A percentile compares a stretch with the other conserved stretches of the same genome.
These are phyloP conservation scores for Serendipita sp. DNA, from an alignment of 768 basidiomycete species.

Conservation along the genomic window DNA sequence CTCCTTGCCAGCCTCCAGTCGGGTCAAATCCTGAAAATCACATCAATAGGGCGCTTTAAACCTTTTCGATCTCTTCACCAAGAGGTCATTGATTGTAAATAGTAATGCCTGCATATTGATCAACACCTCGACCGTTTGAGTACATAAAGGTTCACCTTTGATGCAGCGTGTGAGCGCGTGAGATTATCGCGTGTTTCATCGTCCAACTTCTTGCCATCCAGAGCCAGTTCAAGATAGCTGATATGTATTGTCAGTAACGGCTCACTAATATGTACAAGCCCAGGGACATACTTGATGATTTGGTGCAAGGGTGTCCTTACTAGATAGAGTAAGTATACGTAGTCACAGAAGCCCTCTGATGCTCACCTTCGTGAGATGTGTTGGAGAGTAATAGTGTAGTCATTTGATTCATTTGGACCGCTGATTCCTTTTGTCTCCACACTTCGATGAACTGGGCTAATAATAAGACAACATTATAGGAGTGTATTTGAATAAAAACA, in stretches of 20 bases:
- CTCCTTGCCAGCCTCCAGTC: constrained; percentile 57
- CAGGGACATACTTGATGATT: constrained; percentile 49
- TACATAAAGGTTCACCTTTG: constrained; percentile 30
- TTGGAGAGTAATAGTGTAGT: constrained; percentile 63
- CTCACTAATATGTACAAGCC: background rate
- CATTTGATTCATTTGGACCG: constrained; percentile 50
- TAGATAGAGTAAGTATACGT: constrained; percentile 13
- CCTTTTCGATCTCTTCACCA: constrained; percentile 23
- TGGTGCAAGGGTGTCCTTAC: constrained; percentile 66
- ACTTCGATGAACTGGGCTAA: constrained; percentile 55
- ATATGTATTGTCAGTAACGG: background rate
- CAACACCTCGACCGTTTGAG: background rate
- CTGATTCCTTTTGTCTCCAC: constrained; percentile 68
- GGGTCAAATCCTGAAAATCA: constrained; percentile 43
- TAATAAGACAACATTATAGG: background rate
- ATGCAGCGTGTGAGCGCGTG: constrained; percentile 53
- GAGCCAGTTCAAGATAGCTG: constrained; percentile 64
- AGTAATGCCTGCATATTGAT: constrained; percentile 35
- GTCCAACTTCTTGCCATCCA: constrained; percentile 51
- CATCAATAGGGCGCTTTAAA: background rate
- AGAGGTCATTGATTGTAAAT: constrained; percentile 70
- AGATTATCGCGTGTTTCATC: constrained; percentile 59
- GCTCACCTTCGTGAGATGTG: constrained; percentile 62
- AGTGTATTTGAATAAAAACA: constrained; percentile 5
- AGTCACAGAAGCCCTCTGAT: background rate